Percentiles rank a stretch among this genome's conserved stretches.
Evolutionary conservation across 2,329 filamentous ascomycete species (phyloP).

Genomic region (Claviceps pusilla): DNA sequence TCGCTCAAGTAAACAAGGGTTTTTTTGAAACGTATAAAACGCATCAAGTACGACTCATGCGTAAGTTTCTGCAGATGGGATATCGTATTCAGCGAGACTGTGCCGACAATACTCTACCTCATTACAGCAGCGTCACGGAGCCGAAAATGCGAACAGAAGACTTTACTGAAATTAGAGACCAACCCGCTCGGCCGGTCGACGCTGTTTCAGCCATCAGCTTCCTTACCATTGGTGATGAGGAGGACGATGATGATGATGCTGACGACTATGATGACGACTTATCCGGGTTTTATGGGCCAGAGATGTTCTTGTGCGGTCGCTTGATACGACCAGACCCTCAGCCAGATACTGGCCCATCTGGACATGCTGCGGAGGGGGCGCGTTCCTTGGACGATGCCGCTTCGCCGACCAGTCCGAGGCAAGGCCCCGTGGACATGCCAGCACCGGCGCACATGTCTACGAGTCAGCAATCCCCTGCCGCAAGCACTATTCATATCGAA

Average conservation of each 20-base stretch:
- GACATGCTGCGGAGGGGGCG: constrained; percentile 1
- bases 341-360: not conserved
- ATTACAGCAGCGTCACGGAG: constrained; percentile 14
- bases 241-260: constrained; percentile 14
- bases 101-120: not conserved
- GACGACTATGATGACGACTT: constrained; percentile 13
- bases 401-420: constrained; percentile 6
- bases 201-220: not conserved
- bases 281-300: not conserved
- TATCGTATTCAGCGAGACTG: constrained; percentile 4
- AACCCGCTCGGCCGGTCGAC: not conserved
- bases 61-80: constrained; percentile 19
- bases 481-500: constrained; percentile 5
- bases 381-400: not conserved
- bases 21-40: constrained; percentile 32
- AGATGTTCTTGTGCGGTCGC: not conserved
- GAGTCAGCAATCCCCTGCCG: not conserved
- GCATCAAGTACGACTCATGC: constrained; percentile 26
- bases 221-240: constrained; percentile 3
- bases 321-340: not conserved
- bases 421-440: constrained; percentile 5
- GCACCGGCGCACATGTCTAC: not conserved
- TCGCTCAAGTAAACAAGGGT: constrained; percentile 25
- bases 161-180: constrained; percentile 16
- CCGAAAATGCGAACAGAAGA: constrained; percentile 20